Evolutionary conservation across 345 rosid genomes (phyloP), one percentile per base, ranked within the genome.

Genomic region (Garcia nutans): DNA sequence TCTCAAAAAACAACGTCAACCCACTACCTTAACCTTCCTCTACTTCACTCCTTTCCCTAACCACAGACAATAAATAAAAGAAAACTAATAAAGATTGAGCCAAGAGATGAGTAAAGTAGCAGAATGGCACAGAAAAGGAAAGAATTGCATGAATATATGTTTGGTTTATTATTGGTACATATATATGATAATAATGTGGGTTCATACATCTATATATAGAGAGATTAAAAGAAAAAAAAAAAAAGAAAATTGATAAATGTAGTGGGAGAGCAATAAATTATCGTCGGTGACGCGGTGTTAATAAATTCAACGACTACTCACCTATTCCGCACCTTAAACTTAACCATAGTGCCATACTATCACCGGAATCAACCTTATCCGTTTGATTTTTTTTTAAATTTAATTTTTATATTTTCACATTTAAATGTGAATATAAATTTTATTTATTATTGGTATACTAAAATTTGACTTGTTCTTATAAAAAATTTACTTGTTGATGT

Each of bases 211-310:
- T 37, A 37, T 37, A 37, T 37, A 37, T 28, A 28, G 31, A 28
- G 31, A 28, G 31, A 28, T 28, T 28, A 28, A 28, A 22, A 4
- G 58, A 7, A 1, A 6, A 11, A 22, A 0, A 20, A 2, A 3
- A 50, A 20, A n/a, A 44, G 16, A 20, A 11, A 55, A 33, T 44
- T 33, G 15, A 28, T 2, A 24, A 2, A 1, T 0, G 12, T 7
- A 28, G 66, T 17, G 28, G 22, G 5, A 2, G 8, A 23, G 41
- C 76, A 61, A 45, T 65, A 63, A 74, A 47, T 52, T 23, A 10
- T 37, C 52, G 77, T 74, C 63, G 71, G 77, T 65, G 71, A 37
- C 65, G 52, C 5, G 77, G 20, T 64, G 77, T 74, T 65, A 65
- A 74, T 74, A 16, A 26, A 15, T 13, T 41, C 77, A 74, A 65